These are phyloP conservation scores for Melanogaster broomeanus DNA, from an alignment of 768 basidiomycete species.

Conservation along the genomic window DNA sequence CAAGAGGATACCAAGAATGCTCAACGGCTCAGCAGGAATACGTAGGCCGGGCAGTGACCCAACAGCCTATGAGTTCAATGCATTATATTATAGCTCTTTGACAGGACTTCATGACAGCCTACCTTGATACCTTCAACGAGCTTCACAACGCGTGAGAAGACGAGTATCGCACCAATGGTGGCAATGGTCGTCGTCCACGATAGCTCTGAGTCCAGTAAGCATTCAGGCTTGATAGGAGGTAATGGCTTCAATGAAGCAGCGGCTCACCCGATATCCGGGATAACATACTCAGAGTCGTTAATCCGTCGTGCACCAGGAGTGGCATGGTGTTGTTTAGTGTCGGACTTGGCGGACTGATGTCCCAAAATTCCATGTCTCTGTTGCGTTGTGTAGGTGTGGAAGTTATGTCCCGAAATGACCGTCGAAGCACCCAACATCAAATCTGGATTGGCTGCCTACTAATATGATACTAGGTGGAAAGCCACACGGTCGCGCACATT, in stretches of 20 bases:
- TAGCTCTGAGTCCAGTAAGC: not conserved
- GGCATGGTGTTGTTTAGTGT: too few relatives aligned
- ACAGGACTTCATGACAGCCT: not conserved
- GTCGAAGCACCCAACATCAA: too few relatives aligned
- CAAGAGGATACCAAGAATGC: conserved; percentile 1
- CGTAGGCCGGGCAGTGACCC: conserved; percentile 17
- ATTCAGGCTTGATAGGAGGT: not conserved
- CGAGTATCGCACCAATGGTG: conserved; percentile 1
- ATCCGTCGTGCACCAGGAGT: too few relatives aligned
- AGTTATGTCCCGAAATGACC: too few relatives aligned
- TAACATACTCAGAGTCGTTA: too few relatives aligned
- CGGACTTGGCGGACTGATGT: too few relatives aligned
- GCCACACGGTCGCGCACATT: too few relatives aligned
- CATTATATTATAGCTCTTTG: not conserved
- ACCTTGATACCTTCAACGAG: conserved; percentile 16
- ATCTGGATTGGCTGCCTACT: too few relatives aligned
- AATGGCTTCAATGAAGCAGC: not conserved
- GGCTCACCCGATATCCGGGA: not conserved
- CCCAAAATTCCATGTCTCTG: too few relatives aligned
- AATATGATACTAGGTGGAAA: too few relatives aligned
- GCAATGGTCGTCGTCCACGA: conserved; percentile 7
- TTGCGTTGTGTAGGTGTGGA: too few relatives aligned
- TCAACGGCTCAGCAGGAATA: conserved; percentile 21
- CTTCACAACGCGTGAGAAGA: conserved; percentile 17
- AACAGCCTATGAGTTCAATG: conserved; percentile 10